Base-by-base conservation (phyloP, 2,329 filamentous ascomycete species). In the Trichoderma guizhouense region DNA sequence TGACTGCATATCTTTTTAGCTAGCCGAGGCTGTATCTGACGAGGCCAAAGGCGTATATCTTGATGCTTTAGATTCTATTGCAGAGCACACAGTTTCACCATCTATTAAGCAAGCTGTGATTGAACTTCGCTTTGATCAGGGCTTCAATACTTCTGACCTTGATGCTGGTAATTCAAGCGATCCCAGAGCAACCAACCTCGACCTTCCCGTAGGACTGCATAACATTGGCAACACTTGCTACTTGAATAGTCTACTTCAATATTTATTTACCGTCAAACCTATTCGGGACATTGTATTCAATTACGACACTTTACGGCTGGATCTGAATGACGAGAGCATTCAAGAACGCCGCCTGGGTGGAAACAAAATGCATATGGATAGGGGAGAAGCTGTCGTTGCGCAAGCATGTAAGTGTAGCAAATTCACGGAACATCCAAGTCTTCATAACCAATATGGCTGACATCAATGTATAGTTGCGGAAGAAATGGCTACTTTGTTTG, bases 201-300 rank as follows among this genome's bases (percentile, higher is more conserved):
- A 88, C 34, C 90, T 93, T 80, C 96, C 96, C 0, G 93, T 97
- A 26, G 96, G 96, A 0, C 86, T 98, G 7, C 88, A 91, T 74
- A 99, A 98, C 76, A 97, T 98, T 71, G 95, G 96, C 72, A 99
- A 99, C 78, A 99, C 97, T 0, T 99, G 96, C 80, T 99, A 99
- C 78, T 86, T 99, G 69, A 99, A 99, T 84, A 98, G 95, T 82
- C 88, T 99, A 63, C 86, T 99, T 11, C 96, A 99, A 77, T 98
- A 97, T 79, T 92, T 98, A 75, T 98, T 97, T 79, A 97, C 95
- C 0, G 89, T 98, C 70, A 91, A 90, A 73, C 90, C 93, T 2
- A 86, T 98, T 34, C 89, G 95, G 64, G 88, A 96, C 6, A 88
- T 98, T 74, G 90, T 98, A 3, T 85, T 97, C 72, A 86, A 93